Evolutionary conservation across 805 yeast genomes (phyloP), one percentile per base, ranked within the genome.

Genomic region (Myxozyma kluyveri): DNA sequence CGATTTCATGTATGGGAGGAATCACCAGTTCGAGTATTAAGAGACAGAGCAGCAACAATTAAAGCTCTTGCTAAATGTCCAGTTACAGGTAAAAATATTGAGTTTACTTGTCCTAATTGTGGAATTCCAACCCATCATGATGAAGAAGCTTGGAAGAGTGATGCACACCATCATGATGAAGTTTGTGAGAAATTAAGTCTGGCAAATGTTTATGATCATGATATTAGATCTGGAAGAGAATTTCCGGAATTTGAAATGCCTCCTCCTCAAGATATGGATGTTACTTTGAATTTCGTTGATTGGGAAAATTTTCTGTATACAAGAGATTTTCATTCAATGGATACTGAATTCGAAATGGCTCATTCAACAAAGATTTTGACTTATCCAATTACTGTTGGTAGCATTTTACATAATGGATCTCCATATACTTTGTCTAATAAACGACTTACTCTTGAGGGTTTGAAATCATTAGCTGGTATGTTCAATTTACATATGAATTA

Each of bases 171-270:
- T 67, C 96, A 88, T 63, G 64, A 72, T 22, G 78, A 82, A 62
- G 80, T 75, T 57, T 86, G 86, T 68, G 87, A 88, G 64, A 70
- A 80, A 40, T 77, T 93, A 73, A 85, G 84, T 64, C 85, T 86
- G 71, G 97, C 88, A 38, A 93, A 93, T 69, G 80, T 87, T 47
- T 91, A 83, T 69, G 99, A 93, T 69, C 98, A 91, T 65, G 99
- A 93, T 71, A 74, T 93, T 60, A 80, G 98, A 68, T 83, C 93
- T 37, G 98, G 97, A 2, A 80, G 99, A 66, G 85, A 83, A 45
- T 91, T 93, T 71, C 96, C 96, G 21, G 98, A 93, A 72, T 90
- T 93, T 65, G 93, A 88, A 63, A 89, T 93, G 72, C 98, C 99
- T 4, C 82, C 80, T 3, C 77, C 75, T 14, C 95, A 86, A 69